These are phyloP conservation scores for Colletotrichum theobromicola DNA, from an alignment of 2,329 filamentous ascomycete genomes.

Conservation along the genomic window DNA sequence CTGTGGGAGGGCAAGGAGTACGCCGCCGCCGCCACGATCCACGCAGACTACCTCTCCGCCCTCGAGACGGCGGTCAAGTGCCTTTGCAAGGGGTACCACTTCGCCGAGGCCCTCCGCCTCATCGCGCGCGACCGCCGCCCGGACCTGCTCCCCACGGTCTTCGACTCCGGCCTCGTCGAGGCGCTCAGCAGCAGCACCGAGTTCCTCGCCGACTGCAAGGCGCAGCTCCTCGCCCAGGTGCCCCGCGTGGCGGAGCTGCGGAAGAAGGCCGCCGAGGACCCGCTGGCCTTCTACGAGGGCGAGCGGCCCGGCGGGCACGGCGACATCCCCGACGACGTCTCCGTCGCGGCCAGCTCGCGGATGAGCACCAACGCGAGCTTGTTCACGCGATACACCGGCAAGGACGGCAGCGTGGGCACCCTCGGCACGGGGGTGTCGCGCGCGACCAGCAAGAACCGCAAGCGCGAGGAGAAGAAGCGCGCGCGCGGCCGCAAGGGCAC, in stretches of 20 bases:
- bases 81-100: constrained; percentile 86
- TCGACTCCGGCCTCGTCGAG: constrained; percentile 83
- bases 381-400: constrained; percentile 91
- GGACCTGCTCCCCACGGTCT: constrained; percentile 67
- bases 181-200: constrained; percentile 84
- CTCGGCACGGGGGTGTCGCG: constrained; percentile 76
- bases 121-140: constrained; percentile 65
- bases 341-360: constrained; percentile 81
- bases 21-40: constrained; percentile 76
- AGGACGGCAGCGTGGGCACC: constrained; percentile 66
- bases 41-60: constrained; percentile 81
- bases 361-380: constrained; percentile 84
- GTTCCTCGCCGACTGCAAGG: constrained; percentile 90
- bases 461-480: constrained; percentile 92
- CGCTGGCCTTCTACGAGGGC: constrained; percentile 87
- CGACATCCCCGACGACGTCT: constrained; percentile 91
- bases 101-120: constrained; percentile 86
- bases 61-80: constrained; percentile 73
- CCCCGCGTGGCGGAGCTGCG: constrained; percentile 86
- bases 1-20: constrained; percentile 87
- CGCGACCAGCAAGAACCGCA: constrained; percentile 85
- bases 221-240: constrained; percentile 82
- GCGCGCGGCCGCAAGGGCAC: constrained; percentile 95
- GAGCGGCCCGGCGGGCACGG: constrained; percentile 63
- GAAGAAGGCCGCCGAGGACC: constrained; percentile 80